Conservation (phyloP, 176 grass and related monocot genomes). For the Avena eriantha region DNA sequence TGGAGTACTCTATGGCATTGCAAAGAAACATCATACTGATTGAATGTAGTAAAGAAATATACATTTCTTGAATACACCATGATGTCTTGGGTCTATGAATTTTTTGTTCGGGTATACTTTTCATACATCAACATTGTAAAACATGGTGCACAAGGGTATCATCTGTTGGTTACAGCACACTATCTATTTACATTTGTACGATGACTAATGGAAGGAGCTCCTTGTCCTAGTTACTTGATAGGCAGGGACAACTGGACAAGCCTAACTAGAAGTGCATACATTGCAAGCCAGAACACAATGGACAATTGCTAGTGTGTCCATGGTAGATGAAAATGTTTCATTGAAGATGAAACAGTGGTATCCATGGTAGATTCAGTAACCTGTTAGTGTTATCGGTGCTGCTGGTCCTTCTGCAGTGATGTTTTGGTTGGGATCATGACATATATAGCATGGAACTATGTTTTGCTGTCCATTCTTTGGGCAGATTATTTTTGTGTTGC, state of each 20-base stretch:
- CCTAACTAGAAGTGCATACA: conserved; percentile 29
- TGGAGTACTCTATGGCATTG: neutral
- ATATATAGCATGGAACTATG: too few relatives aligned
- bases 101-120: neutral
- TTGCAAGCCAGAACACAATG: conserved; percentile 5
- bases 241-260: neutral
- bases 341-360: too few relatives aligned
- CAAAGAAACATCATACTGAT: conserved; percentile 6
- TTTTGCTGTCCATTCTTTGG: too few relatives aligned
- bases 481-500: too few relatives aligned
- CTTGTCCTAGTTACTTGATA: neutral
- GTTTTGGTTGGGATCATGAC: too few relatives aligned
- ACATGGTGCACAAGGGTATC: neutral
- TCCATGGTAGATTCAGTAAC: too few relatives aligned
- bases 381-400: too few relatives aligned
- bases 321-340: too few relatives aligned
- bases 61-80: neutral
- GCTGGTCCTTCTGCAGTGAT: too few relatives aligned
- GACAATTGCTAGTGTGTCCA: conserved; percentile 4
- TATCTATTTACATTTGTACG: neutral
- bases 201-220: conserved; percentile 14
- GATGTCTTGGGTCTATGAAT: neutral
- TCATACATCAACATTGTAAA: conserved; percentile 15
- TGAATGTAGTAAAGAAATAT: neutral
- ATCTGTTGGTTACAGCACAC: neutral